Conservation (phyloP, 345 rosid species). For the Streptanthus diversifolius region DNA sequence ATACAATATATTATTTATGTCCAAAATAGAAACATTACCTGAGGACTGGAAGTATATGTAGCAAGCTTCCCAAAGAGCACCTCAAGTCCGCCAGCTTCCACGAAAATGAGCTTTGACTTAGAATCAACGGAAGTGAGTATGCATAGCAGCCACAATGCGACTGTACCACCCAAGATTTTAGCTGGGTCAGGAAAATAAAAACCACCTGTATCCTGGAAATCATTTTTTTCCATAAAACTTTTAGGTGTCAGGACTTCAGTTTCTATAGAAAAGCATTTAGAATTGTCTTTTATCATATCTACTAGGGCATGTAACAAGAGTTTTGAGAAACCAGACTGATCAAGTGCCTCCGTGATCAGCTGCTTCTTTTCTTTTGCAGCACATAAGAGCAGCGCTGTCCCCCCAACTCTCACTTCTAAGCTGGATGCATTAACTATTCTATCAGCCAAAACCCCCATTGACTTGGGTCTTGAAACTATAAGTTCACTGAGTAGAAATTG, state of each 20-base stretch:
- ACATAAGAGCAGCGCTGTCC: slow-evolving; percentile 60
- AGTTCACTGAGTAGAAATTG: slow-evolving; percentile 54
- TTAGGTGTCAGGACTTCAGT: slow-evolving; percentile 55
- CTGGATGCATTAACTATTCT: slow-evolving; percentile 65
- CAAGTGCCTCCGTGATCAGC: slow-evolving; percentile 56
- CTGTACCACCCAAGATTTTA: slow-evolving; percentile 51
- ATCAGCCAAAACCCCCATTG: slow-evolving; percentile 54
- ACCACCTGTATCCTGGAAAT: slow-evolving; percentile 55
- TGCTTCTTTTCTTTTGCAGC: slow-evolving; percentile 62
- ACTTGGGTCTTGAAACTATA: slow-evolving; percentile 50
- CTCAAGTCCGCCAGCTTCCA: slow-evolving; percentile 89
- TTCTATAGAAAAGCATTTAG: slow-evolving; percentile 47
- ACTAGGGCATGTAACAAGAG: slow-evolving; percentile 63
- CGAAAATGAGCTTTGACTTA: slow-evolving; percentile 44
- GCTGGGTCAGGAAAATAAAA: slow-evolving; percentile 68
- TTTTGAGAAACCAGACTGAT: slow-evolving; percentile 49
- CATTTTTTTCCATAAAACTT: slow-evolving; percentile 53
- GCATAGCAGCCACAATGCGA: slow-evolving; percentile 69
- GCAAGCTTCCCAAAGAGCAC: slow-evolving; percentile 57
- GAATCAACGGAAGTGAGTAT: slow-evolving; percentile 52
- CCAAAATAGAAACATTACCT: slow-evolving; percentile 11
- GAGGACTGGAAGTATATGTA: slow-evolving; percentile 50
- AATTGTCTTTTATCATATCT: slow-evolving; percentile 58
- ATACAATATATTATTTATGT: background rate
- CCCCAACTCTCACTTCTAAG: slow-evolving; percentile 75